A percentile compares a stretch with the other conserved stretches of the same genome.
phyloP scores from a whole-genome alignment of 2,329 filamentous ascomycete species.

The Trichoderma guizhouense region DNA sequence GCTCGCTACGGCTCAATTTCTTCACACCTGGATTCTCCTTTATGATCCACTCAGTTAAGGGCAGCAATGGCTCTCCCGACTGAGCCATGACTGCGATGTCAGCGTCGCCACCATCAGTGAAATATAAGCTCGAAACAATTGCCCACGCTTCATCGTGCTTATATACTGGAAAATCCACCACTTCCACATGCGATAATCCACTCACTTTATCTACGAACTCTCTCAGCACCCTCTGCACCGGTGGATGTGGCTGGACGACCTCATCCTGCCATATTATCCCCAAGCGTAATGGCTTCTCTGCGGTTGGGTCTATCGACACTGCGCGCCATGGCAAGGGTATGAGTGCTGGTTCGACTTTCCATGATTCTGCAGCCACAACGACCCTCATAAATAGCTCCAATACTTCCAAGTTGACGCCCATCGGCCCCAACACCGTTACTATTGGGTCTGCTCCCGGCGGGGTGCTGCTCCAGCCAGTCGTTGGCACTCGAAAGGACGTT shows the following conservation, averaged over 20 bases:
- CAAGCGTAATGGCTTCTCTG: not conserved
- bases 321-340: not conserved
- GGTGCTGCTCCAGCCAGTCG: not conserved
- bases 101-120: not conserved
- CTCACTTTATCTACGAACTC: not conserved
- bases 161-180: not conserved
- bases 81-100: not conserved
- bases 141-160: not conserved
- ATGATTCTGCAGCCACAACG: not conserved
- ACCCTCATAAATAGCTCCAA: not conserved
- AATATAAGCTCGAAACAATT: not conserved
- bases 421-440: not conserved
- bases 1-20: not conserved
- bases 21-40: not conserved
- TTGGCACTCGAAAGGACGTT: not conserved
- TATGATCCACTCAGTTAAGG: not conserved
- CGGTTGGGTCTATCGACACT: not conserved
- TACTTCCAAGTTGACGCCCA: not conserved
- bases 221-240: not conserved
- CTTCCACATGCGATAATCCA: not conserved
- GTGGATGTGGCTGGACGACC: not conserved
- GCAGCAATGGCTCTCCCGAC: not conserved
- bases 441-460: not conserved
- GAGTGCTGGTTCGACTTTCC: not conserved
- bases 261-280: not conserved